Evolutionary conservation across 257 asterid genomes (phyloP).

Genomic region (Capsicum pubescens): DNA sequence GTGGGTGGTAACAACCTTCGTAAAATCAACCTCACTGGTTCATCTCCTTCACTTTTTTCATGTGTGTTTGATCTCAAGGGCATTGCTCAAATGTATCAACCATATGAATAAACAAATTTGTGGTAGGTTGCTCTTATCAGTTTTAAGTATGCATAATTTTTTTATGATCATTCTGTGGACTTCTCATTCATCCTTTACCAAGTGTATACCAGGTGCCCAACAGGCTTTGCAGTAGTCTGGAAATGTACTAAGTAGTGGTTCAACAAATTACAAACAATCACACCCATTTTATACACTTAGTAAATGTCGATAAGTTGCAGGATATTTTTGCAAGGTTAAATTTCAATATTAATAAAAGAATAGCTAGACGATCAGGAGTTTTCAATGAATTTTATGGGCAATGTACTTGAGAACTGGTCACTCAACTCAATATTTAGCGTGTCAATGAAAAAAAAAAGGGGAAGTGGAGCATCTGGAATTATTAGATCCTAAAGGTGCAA

Average conservation of each 20-base stretch:
- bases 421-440: background rate
- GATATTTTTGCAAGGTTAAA: background rate
- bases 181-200: background rate
- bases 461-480: background rate
- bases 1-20: constrained; percentile 98
- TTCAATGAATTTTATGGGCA: background rate
- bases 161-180: background rate
- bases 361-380: background rate
- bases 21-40: constrained; percentile 55
- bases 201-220: background rate
- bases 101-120: constrained; percentile 85
- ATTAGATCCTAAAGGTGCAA: background rate
- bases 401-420: background rate
- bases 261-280: background rate
- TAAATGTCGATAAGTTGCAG: background rate
- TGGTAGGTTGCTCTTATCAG: constrained; percentile 52
- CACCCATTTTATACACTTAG: background rate
- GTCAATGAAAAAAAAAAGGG: background rate
- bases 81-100: constrained; percentile 84
- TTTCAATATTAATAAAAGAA: background rate
- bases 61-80: constrained; percentile 90
- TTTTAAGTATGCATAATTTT: background rate
- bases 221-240: background rate
- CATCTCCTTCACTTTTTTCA: constrained; percentile 62
- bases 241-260: background rate